Evolutionary conservation across 495 filamentous ascomycete genomes (phyloP).

Genomic region (Aspergillus asperescens): DNA sequence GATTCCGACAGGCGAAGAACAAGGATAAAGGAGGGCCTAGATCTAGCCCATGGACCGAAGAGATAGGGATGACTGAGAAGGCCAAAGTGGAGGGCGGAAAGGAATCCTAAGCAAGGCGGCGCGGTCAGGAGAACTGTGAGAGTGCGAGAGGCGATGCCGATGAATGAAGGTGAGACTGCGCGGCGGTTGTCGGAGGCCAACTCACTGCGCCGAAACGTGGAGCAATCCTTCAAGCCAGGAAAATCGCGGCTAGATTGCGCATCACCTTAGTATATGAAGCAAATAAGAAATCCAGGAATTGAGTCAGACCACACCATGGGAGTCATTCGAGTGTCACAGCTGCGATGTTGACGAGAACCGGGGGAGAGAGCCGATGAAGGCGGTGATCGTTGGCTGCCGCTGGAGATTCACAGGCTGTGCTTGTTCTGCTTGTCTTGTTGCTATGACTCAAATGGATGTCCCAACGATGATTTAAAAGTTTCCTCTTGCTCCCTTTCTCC

Average conservation of each 20-base stretch:
- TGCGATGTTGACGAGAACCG: background rate
- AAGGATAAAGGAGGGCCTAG: slow-evolving; percentile 14
- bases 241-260: slow-evolving; percentile 11
- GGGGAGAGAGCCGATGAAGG: slow-evolving; percentile 5
- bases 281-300: background rate
- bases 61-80: background rate
- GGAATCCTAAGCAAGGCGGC: background rate
- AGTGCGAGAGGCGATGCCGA: slow-evolving; percentile 11
- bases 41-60: slow-evolving; percentile 32
- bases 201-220: slow-evolving; percentile 23
- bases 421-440: background rate
- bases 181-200: slow-evolving; percentile 26
- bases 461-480: background rate
- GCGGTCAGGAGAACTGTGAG: background rate
- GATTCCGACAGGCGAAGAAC: slow-evolving; percentile 13
- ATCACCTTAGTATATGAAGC: slow-evolving; percentile 8
- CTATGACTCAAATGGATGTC: slow-evolving; percentile 7
- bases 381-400: slow-evolving; percentile 10
- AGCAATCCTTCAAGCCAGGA: slow-evolving; percentile 13
- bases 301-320: background rate
- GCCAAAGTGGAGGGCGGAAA: background rate
- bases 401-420: background rate
- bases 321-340: background rate
- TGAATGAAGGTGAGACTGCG: slow-evolving; percentile 10
- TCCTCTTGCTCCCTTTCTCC: slow-evolving; percentile 3